Evolutionary conservation across 2,329 filamentous ascomycete species (phyloP).

Genomic region (Orbilia javanica): DNA sequence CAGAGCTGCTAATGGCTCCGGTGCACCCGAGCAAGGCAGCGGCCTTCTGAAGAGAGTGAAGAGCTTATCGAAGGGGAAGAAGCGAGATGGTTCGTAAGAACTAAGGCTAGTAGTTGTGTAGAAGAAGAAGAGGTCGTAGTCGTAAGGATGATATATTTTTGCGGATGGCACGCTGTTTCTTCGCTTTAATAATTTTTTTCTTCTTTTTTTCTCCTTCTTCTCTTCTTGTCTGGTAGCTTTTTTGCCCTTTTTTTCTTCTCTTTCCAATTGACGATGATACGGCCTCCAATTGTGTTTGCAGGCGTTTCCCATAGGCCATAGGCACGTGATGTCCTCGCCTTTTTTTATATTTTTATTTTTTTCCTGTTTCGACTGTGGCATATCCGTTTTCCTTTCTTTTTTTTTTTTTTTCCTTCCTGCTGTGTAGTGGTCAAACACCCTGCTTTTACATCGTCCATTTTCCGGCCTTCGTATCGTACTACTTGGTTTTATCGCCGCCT

Average conservation of each 20-base stretch:
- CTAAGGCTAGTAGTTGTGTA: background rate
- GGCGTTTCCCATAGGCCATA: conserved; percentile 9
- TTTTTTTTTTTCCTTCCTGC: no score
- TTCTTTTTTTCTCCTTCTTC: background rate
- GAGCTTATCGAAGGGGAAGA: conserved; percentile 63
- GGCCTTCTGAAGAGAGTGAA: conserved; percentile 62
- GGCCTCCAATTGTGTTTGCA: conserved; percentile 22
- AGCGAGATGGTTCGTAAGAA: conserved; percentile 58
- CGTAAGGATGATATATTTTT: background rate
- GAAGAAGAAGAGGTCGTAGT: background rate
- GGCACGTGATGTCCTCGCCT: conserved; percentile 5
- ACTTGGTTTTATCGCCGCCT: background rate
- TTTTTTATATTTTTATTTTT: conserved; percentile 7
- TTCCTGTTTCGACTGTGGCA: conserved; percentile 18
- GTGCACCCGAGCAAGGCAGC: conserved; percentile 53
- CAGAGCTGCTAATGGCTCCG: conserved; percentile 29
- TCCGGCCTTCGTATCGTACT: conserved; percentile 13
- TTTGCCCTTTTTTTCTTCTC: conserved; percentile 1
- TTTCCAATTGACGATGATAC: conserved; percentile 12
- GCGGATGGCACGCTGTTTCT: background rate
- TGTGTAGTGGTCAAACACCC: conserved; percentile 15
- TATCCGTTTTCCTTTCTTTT: conserved; percentile 6
- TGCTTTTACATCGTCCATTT: conserved; percentile 26
- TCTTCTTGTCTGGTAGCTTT: conserved; percentile 5
- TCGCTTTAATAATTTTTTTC: conserved; percentile 8